Evolutionary conservation across 345 rosid species (phyloP).

Genomic region (Eucalyptus sp.): DNA sequence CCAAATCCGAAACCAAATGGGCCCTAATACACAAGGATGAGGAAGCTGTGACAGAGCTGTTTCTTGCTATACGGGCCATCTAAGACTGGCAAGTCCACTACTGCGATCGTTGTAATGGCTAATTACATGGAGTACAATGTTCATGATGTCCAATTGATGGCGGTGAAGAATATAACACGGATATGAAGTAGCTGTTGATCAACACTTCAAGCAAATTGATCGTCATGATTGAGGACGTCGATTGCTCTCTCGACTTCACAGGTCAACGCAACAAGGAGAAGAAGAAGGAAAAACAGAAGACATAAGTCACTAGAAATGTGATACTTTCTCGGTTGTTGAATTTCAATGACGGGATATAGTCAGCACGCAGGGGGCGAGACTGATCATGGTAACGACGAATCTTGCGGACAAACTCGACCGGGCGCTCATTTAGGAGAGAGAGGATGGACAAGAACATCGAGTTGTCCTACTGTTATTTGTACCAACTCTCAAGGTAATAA

Average conservation of each 20-base stretch:
- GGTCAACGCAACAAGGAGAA: conserved; percentile 4
- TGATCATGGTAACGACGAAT: conserved; percentile 9
- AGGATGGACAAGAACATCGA: conserved; percentile 23
- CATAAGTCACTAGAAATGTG: not conserved
- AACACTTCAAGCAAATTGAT: conserved; percentile 12
- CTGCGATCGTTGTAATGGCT: conserved; percentile 17
- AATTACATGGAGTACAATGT: conserved; percentile 13
- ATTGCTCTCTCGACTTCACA: conserved; percentile 20
- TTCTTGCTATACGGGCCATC: conserved; percentile 24
- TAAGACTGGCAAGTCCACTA: conserved; percentile 20
- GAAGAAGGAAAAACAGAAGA: not conserved
- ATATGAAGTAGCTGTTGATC: conserved; percentile 12
- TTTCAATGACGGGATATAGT: not conserved
- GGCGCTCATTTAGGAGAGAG: not conserved
- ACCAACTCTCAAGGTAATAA: not conserved
- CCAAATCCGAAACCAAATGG: too few relatives aligned
- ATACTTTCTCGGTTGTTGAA: conserved; percentile 20
- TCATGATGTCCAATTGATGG: conserved; percentile 15
- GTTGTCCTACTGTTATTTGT: too few relatives aligned
- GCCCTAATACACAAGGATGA: conserved; percentile 4
- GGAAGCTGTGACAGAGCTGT: conserved; percentile 23
- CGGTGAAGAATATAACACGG: conserved; percentile 15
- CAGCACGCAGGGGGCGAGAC: not conserved
- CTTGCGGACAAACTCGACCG: conserved; percentile 7
- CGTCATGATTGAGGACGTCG: conserved; percentile 20